Evolutionary conservation across 78 protist species (phyloP).

Genomic region (Salpingoeca rosetta): DNA sequence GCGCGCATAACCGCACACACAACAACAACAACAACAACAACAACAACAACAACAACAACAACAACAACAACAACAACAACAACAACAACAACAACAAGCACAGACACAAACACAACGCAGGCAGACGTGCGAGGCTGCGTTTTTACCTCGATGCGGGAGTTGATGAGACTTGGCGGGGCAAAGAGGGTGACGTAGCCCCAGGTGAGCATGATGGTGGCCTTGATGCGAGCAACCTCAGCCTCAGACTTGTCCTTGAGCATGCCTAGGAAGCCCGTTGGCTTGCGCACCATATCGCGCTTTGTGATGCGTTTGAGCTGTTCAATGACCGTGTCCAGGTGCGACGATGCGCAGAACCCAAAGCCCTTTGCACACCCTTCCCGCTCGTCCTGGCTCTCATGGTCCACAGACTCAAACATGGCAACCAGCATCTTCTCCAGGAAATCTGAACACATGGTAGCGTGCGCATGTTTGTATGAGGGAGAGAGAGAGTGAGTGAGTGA

Average conservation of each 20-base stretch:
- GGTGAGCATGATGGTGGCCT: constrained; percentile 23
- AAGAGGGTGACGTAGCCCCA: constrained; percentile 40
- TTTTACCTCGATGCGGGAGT: constrained; percentile 52
- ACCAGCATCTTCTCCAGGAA: constrained; percentile 35
- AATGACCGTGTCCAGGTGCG: constrained; percentile 49
- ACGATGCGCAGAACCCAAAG: constrained; percentile 34
- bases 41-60: no score
- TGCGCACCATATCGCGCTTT: constrained; percentile 37
- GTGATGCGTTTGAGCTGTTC: constrained; percentile 6
- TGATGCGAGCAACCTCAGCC: constrained; percentile 16
- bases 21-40: no score
- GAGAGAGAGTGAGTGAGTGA: no score
- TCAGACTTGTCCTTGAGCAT: constrained; percentile 4
- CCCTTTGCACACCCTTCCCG: constrained; percentile 18
- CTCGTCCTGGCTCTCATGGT: constrained; percentile 28
- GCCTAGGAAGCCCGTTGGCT: constrained; percentile 43
- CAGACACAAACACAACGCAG: no score
- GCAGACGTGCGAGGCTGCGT: no score
- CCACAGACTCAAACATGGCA: constrained; percentile 30
- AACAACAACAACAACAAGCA: no score
- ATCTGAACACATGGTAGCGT: no score
- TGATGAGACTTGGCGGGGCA: constrained; percentile 11
- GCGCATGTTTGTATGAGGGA: no score
- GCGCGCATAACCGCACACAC: no score
- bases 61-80: no score